phyloP scores from a whole-genome alignment of 1,284 basidiomycete genomes.

The Pseudozyma sp. region DNA sequence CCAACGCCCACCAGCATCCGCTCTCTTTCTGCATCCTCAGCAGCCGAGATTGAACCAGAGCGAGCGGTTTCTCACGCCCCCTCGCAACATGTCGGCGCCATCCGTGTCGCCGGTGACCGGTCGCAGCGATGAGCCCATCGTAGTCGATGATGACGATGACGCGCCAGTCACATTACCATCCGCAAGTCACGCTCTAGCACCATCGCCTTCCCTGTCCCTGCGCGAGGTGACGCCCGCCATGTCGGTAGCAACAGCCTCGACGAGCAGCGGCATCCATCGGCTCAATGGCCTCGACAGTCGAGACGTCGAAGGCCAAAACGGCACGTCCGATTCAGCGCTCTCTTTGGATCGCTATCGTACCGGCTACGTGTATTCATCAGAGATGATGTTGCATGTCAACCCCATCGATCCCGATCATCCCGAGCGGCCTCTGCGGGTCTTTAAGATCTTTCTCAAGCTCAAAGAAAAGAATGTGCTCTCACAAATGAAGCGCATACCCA shows the following conservation, averaged over 20 bases:
- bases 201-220: constrained; percentile 16
- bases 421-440: constrained; percentile 88
- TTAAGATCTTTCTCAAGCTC: constrained; percentile 76
- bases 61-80: too few species aligned
- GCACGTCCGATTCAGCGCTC: not conserved
- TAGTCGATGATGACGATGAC: constrained; percentile 33
- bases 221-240: constrained; percentile 35
- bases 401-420: constrained; percentile 77
- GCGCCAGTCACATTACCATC: constrained; percentile 3
- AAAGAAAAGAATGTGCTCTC: constrained; percentile 72
- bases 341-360: constrained; percentile 47
- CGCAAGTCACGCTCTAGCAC: not conserved
- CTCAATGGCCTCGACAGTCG: constrained; percentile 1
- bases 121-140: constrained; percentile 18
- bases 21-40: not conserved
- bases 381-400: constrained; percentile 84
- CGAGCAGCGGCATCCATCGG: constrained; percentile 4
- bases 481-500: constrained; percentile 81
- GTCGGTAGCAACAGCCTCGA: constrained; percentile 26
- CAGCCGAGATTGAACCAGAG: too few species aligned
- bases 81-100: constrained; percentile 16
- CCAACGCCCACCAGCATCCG: not conserved
- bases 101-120: not conserved
- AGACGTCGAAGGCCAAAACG: not conserved
- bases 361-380: constrained; percentile 86